Base-by-base conservation (phyloP, 2,329 filamentous ascomycete genomes). In the Zymoseptoria brevis region DNA sequence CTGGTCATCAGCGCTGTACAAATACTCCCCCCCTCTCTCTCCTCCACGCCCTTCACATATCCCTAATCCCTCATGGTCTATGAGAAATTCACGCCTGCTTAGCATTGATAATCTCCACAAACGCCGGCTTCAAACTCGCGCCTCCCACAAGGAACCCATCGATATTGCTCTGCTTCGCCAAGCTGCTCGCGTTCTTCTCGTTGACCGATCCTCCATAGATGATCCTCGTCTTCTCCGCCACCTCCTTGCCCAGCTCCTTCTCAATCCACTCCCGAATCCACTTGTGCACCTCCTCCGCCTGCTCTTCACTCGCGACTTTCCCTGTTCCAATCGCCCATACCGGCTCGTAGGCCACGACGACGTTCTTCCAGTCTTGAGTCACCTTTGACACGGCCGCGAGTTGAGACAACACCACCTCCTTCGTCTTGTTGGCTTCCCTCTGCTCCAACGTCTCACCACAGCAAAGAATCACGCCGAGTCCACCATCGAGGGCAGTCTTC, bases 141-240 rank as follows among this genome's bases (percentile, higher is more conserved):
- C 93, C 93, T 66, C 93, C 93, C 67, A 97, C 93, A 68, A 97
- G 84, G 87, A 97, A 97, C 60, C 94, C 94, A 77, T 99, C 94
- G 76, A 99, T 96, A 77, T 99, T 94, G 65, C 84, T 76, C 84
- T 97, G 86, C 82, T 91, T 93, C 75, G 88, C 86, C 71, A 99
- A 84, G 66, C 97, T 93, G 73, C 82, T 84, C 83, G 90, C 95
- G 86, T 99, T 99, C 88, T 96, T 96, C 83, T 96, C 94, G 75
- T 83, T 95, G 71, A 99, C 94, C 71, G 88, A 94, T 74, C 94
- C 94, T 67, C 94, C 94, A 78, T 99, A 99, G 74, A 99, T 87
- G 75, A 99, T 90, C 71, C 94, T 86, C 63, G 92, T 96, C 79
- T 88, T 85, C 65, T 96, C 90, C 53, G 91, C 85, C 59, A 88